phyloP scores from a whole-genome alignment of 116 monocot species.

The Trichopus zeylanicus region DNA sequence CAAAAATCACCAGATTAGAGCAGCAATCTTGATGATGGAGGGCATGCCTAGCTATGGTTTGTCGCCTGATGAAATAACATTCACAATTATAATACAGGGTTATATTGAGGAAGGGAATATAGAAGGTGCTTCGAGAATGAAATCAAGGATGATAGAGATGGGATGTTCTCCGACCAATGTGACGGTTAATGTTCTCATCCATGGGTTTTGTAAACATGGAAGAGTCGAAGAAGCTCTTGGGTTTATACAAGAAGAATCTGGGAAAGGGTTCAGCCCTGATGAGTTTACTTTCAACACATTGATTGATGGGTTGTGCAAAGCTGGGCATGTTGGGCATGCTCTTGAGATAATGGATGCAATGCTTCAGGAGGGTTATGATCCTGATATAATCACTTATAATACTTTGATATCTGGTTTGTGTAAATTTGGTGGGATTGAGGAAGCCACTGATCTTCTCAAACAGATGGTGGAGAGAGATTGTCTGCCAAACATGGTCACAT shows the following conservation, averaged over 20 bases:
- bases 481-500: constrained; percentile 74
- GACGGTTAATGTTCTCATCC: constrained; percentile 58
- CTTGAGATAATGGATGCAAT: constrained; percentile 76
- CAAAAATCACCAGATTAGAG: constrained; percentile 56
- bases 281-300: constrained; percentile 83
- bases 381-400: constrained; percentile 75
- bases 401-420: constrained; percentile 65
- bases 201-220: constrained; percentile 71
- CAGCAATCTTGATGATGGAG: constrained; percentile 68
- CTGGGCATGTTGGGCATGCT: constrained; percentile 52
- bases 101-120: constrained; percentile 76
- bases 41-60: constrained; percentile 58
- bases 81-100: constrained; percentile 81
- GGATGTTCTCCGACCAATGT: constrained; percentile 51
- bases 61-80: constrained; percentile 74
- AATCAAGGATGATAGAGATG: constrained; percentile 50
- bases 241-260: constrained; percentile 54
- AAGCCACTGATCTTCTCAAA: constrained; percentile 53
- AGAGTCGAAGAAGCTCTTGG: constrained; percentile 64
- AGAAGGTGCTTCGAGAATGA: constrained; percentile 51
- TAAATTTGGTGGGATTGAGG: constrained; percentile 53
- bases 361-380: constrained; percentile 69
- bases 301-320: constrained; percentile 65
- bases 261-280: constrained; percentile 63
- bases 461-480: constrained; percentile 65